Conservation (phyloP, 257 asterid species). For the Plantago ovata region DNA sequence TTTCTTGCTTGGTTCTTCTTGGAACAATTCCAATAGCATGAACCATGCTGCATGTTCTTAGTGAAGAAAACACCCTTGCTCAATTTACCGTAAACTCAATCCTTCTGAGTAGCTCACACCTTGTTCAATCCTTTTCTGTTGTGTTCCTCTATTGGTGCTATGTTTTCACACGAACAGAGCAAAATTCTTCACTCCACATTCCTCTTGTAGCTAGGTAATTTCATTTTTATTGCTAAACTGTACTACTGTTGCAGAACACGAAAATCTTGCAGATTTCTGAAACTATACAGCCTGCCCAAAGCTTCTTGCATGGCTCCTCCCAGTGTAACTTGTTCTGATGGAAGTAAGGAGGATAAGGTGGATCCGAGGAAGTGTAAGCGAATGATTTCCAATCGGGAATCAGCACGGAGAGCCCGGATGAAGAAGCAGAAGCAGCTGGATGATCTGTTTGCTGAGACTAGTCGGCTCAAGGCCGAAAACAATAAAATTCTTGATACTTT, state of each 20-base stretch:
- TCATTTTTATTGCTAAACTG: no score
- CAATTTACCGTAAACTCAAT: slow-evolving; percentile 35
- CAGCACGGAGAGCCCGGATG: slow-evolving; percentile 34
- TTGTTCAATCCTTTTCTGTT: slow-evolving; percentile 45
- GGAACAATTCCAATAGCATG: neutral
- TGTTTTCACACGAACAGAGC: slow-evolving; percentile 30
- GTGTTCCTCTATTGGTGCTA: slow-evolving; percentile 54
- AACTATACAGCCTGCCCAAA: neutral
- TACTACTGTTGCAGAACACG: neutral
- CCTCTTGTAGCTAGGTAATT: no score
- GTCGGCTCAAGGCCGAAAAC: slow-evolving; percentile 34
- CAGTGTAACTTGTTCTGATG: slow-evolving; percentile 21
- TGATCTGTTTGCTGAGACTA: slow-evolving; percentile 28
- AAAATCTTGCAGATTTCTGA: neutral
- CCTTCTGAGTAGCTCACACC: slow-evolving; percentile 35
- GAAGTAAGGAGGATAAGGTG: slow-evolving; percentile 20
- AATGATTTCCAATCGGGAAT: slow-evolving; percentile 46
- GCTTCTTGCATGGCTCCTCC: slow-evolving; percentile 28
- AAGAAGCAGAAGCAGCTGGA: slow-evolving; percentile 45
- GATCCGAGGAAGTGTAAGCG: slow-evolving; percentile 38
- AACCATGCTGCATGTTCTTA: slow-evolving; percentile 33
- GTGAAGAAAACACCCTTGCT: slow-evolving; percentile 34
- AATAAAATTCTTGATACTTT: slow-evolving; percentile 22
- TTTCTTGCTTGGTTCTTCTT: no score
- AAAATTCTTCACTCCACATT: neutral